A percentile compares a stretch with the other conserved stretches of the same genome.
phyloP scores from a whole-genome alignment of 257 asterid genomes.

The Thymus quinquecostatus region DNA sequence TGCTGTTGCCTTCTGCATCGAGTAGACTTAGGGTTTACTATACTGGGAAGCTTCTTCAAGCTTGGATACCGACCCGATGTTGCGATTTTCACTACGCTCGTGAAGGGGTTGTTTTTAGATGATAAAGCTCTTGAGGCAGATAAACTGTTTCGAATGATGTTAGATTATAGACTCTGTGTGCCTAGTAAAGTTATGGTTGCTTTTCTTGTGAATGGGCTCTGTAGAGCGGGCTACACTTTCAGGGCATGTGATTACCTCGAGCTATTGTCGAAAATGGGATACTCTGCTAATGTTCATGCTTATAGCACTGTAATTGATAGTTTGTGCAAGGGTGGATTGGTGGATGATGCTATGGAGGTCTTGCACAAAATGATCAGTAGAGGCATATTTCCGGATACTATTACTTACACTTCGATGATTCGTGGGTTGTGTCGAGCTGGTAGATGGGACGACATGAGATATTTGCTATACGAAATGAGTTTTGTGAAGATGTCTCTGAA shows the following conservation, averaged over 20 bases:
- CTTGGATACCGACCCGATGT: neutral
- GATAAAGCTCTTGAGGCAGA: slow-evolving; percentile 11
- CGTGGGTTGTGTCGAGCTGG: neutral
- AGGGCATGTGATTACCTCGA: slow-evolving; percentile 1
- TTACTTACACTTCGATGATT: slow-evolving; percentile 6
- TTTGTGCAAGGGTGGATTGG: slow-evolving; percentile 6
- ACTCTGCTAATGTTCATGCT: neutral
- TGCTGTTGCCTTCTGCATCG: slow-evolving; percentile 16
- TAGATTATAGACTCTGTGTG: neutral
- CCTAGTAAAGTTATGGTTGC: neutral
- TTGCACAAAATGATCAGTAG: neutral
- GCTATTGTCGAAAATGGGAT: neutral
- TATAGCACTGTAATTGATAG: neutral
- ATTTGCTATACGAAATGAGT: neutral
- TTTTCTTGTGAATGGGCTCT: neutral
- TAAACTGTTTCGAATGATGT: neutral
- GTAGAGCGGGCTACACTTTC: neutral
- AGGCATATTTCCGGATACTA: neutral
- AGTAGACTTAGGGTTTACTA: slow-evolving; percentile 13
- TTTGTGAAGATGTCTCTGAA: neutral
- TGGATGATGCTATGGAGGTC: neutral
- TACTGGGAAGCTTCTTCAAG: slow-evolving; percentile 10
- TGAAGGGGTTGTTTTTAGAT: slow-evolving; percentile 21
- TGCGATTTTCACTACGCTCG: slow-evolving; percentile 1
- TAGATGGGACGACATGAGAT: neutral